Base-by-base conservation (phyloP, 75 land plant genomes). In the Azolla pinnata region DNA sequence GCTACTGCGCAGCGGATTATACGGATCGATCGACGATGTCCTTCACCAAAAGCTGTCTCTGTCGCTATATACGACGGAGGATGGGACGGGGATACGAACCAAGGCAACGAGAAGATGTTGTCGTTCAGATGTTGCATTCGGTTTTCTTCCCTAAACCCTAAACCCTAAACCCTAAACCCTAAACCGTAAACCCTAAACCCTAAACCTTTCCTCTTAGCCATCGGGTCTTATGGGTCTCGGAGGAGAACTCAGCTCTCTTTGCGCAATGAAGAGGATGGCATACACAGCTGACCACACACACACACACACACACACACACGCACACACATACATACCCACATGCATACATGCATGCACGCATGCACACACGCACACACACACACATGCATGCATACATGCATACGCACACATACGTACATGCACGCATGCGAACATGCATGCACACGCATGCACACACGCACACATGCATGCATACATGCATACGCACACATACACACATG, bases 251-350 rank as follows among this genome's bases (percentile, higher is more conserved):
- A n/a, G n/a, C n/a, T n/a, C n/a, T n/a, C n/a, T n/a, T n/a, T n/a
- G n/a, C n/a, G n/a, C n/a, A n/a, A n/a, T n/a, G n/a, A n/a, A n/a
- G n/a, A n/a, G n/a, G n/a, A n/a, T n/a, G n/a, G n/a, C 42, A 38
- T 14, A 38, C 42, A 14, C 42, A 38, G 12, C 7, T 14, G 14
- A 7, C 7, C 42, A 38, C 42, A 38, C 42, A 56, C 58, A 56
- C 29, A 29, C 29, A 56, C 12, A 56, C 21, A 28, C 21, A 56
- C 54, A 24, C 54, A 51, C 54, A 24, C 54, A 51, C 24, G 18
- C 54, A 51, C 54, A 51, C 54, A 51, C 54, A 51, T 8, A 19
- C 54, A 51, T 18, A 19, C 24, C 5, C 19, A 19, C 54, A 51
- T 18, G 18, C 12, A 56, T 29, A 28, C 28, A 56, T 38, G 42